A percentile compares a stretch with the other conserved stretches of the same genome.
Evolutionary conservation across 371 early-diverging fungal genomes (phyloP).

Genomic region (Mucor circinelloides): DNA sequence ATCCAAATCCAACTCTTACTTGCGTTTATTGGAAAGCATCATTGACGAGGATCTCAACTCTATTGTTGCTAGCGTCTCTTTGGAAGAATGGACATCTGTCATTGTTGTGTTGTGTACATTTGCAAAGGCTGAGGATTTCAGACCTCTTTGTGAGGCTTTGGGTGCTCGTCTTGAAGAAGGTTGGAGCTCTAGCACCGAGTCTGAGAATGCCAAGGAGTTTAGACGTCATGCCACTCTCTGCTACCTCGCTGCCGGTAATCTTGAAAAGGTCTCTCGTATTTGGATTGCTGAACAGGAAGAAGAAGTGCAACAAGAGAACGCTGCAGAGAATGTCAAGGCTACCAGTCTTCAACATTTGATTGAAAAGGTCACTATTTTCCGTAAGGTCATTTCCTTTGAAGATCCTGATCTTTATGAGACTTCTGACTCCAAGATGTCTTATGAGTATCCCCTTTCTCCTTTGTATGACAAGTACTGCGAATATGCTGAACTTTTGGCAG

Average conservation of each 20-base stretch:
- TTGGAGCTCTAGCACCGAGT: slow-evolving; percentile 30
- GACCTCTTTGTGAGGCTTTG: slow-evolving; percentile 63
- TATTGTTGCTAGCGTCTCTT: slow-evolving; percentile 73
- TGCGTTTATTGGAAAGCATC: slow-evolving; percentile 80
- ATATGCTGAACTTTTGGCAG: slow-evolving; percentile 79
- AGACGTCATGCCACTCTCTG: slow-evolving; percentile 81
- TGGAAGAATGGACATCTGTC: slow-evolving; percentile 88
- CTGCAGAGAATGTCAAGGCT: slow-evolving; percentile 16
- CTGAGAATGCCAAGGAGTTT: slow-evolving; percentile 43
- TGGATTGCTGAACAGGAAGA: slow-evolving; percentile 73
- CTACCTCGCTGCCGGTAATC: slow-evolving; percentile 87
- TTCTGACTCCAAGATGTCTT: slow-evolving; percentile 45
- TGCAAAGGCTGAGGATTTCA: slow-evolving; percentile 75
- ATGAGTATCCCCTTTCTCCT: slow-evolving; percentile 63
- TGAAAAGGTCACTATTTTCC: slow-evolving; percentile 91
- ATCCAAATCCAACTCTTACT: slow-evolving; percentile 57
- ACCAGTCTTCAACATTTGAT: slow-evolving; percentile 75
- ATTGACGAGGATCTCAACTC: slow-evolving; percentile 76
- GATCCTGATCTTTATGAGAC: slow-evolving; percentile 57
- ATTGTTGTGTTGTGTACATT: slow-evolving; percentile 91
- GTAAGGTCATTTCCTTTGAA: slow-evolving; percentile 83
- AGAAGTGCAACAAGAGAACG: slow-evolving; percentile 41
- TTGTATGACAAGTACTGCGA: slow-evolving; percentile 87
- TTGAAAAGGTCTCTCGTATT: slow-evolving; percentile 82
- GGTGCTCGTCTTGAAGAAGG: slow-evolving; percentile 69